Percentiles rank a stretch among this genome's conserved stretches.
Conservation (phyloP, 164 flowering plant genomes). For the Stephania yunnanensis region DNA sequence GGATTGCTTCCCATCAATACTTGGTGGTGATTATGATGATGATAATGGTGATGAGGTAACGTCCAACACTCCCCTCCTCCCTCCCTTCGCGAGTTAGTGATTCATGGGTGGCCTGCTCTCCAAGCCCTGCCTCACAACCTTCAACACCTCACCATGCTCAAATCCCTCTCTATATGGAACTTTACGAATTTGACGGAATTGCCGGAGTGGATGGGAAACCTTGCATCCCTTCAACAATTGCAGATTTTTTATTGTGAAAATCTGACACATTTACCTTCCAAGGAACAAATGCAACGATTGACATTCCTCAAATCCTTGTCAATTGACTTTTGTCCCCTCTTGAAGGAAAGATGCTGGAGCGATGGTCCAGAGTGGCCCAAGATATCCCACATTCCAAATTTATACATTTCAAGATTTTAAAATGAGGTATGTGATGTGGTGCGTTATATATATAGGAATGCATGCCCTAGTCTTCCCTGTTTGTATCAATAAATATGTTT, state of each 20-base stretch:
- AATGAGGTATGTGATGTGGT: too few species aligned
- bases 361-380: conserved; percentile 1
- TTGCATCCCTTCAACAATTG: conserved; percentile 16
- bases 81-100: neutral
- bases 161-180: neutral
- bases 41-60: too few species aligned
- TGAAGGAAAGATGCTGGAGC: neutral
- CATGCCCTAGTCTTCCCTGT: too few species aligned
- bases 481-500: too few species aligned
- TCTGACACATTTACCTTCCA: conserved; percentile 13
- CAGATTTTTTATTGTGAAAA: conserved; percentile 13
- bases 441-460: too few species aligned
- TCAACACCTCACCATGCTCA: neutral
- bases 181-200: conserved; percentile 11
- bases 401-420: neutral
- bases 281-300: neutral
- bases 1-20: too few species aligned
- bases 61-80: neutral
- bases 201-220: conserved; percentile 20
- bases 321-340: neutral
- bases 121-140: neutral
- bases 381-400: conserved; percentile 10
- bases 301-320: neutral
- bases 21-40: too few species aligned
- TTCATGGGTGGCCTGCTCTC: neutral